A percentile compares a stretch with the other conserved stretches of the same genome.
Conservation (phyloP, 495 filamentous ascomycete genomes). For the Penicillium pulvis region DNA sequence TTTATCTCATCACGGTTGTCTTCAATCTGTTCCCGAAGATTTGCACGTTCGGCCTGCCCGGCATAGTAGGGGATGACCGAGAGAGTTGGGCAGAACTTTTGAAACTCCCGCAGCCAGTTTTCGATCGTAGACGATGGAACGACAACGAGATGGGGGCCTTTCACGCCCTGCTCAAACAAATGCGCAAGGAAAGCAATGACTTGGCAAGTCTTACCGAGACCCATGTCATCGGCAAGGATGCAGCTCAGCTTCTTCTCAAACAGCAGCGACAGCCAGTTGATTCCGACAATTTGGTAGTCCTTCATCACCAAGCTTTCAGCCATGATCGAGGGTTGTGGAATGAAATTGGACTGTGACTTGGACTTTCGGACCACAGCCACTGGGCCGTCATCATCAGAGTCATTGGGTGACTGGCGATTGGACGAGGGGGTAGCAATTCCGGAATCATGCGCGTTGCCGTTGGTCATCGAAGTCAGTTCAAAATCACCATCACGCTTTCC, state of each 20-base stretch:
- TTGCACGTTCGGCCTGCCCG: slow-evolving; percentile 59
- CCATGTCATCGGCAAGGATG: slow-evolving; percentile 98
- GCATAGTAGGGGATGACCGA: slow-evolving; percentile 82
- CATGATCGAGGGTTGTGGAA: slow-evolving; percentile 76
- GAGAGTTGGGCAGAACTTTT: slow-evolving; percentile 78
- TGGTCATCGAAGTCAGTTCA: slow-evolving; percentile 62
- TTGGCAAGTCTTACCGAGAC: slow-evolving; percentile 94
- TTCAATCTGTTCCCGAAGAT: slow-evolving; percentile 66
- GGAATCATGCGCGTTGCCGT: slow-evolving; percentile 59
- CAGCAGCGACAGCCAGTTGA: slow-evolving; percentile 89
- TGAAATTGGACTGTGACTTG: slow-evolving; percentile 39
- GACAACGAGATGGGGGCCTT: slow-evolving; percentile 82
- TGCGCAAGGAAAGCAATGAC: slow-evolving; percentile 91
- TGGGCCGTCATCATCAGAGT: slow-evolving; percentile 49
- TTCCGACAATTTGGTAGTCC: slow-evolving; percentile 88
- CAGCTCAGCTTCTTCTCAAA: slow-evolving; percentile 76
- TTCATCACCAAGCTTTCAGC: slow-evolving; percentile 71
- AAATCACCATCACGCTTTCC: slow-evolving; percentile 68
- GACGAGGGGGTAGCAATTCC: slow-evolving; percentile 69
- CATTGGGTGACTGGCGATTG: slow-evolving; percentile 43
- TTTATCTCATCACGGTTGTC: slow-evolving; percentile 67
- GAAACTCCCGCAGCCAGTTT: slow-evolving; percentile 92
- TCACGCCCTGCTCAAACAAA: slow-evolving; percentile 64
- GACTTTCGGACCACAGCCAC: slow-evolving; percentile 40
- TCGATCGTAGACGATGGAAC: slow-evolving; percentile 92